phyloP scores from a whole-genome alignment of 2,329 filamentous ascomycete genomes.

The Penicillium sp. region DNA sequence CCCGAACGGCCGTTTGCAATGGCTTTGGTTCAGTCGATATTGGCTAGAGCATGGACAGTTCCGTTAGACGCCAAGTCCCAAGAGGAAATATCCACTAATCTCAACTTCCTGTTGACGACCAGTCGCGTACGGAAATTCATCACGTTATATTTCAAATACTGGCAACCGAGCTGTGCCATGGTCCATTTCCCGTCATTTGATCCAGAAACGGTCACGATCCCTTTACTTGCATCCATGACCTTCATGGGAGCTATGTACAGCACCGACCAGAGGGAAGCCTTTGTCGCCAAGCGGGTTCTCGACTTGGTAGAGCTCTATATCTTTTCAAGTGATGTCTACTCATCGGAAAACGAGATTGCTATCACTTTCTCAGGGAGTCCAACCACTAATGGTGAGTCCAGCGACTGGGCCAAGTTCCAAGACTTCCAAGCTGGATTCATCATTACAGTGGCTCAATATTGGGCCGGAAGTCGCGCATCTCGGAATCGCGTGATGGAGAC shows the following conservation, averaged over 20 bases:
- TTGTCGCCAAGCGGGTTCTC: conserved; percentile 37
- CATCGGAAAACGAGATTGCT: conserved; percentile 38
- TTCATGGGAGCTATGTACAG: conserved; percentile 47
- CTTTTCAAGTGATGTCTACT: conserved; percentile 42
- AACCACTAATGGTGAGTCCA: conserved; percentile 20
- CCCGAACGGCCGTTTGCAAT: conserved; percentile 37
- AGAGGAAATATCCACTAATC: conserved; percentile 36
- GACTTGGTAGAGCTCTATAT: conserved; percentile 44
- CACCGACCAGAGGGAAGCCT: conserved; percentile 35
- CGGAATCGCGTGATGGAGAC: conserved; percentile 42
- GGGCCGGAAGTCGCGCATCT: conserved; percentile 38
- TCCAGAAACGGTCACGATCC: conserved; percentile 32
- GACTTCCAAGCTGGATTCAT: conserved; percentile 43
- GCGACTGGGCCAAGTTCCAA: conserved; percentile 37
- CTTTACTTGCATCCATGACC: conserved; percentile 39
- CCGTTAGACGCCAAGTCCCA: conserved; percentile 37
- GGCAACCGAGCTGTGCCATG: conserved; percentile 44
- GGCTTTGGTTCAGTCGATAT: conserved; percentile 39
- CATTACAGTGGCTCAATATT: conserved; percentile 42
- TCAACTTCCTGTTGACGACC: conserved; percentile 40
- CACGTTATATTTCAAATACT: conserved; percentile 42
- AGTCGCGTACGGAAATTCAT: conserved; percentile 41
- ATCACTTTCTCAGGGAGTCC: conserved; percentile 27
- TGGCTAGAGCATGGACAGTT: conserved; percentile 37
- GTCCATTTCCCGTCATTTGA: conserved; percentile 43